phyloP scores from a whole-genome alignment of 2,329 filamentous ascomycete genomes.

The Beauveria asiatica region DNA sequence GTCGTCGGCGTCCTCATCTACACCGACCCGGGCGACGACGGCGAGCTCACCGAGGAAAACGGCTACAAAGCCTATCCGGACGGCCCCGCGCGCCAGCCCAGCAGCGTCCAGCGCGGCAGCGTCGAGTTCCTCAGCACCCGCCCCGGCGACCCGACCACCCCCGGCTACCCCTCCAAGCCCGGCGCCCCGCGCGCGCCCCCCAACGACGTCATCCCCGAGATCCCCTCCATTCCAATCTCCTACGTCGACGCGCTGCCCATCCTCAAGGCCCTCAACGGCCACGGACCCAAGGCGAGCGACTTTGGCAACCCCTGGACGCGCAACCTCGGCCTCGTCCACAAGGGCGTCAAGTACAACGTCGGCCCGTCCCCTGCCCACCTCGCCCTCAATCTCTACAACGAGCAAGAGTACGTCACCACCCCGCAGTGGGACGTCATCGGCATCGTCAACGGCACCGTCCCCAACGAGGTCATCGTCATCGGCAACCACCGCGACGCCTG shows the following conservation, averaged over 20 bases:
- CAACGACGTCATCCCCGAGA: slow-evolving; percentile 64
- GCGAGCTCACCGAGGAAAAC: slow-evolving; percentile 69
- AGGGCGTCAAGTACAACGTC: slow-evolving; percentile 76
- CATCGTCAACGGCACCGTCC: slow-evolving; percentile 77
- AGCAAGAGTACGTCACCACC: slow-evolving; percentile 74
- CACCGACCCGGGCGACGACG: slow-evolving; percentile 83
- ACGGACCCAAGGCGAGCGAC: slow-evolving; percentile 69
- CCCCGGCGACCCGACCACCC: slow-evolving; percentile 77
- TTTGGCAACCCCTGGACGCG: slow-evolving; percentile 64
- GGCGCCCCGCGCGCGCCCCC: slow-evolving; percentile 69
- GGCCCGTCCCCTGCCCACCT: slow-evolving; percentile 69
- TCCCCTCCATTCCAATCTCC: slow-evolving; percentile 86
- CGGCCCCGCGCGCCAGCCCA: slow-evolving; percentile 79
- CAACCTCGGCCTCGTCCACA: slow-evolving; percentile 65
- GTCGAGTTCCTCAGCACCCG: slow-evolving; percentile 67
- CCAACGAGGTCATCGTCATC: slow-evolving; percentile 78
- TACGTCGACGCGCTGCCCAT: slow-evolving; percentile 81
- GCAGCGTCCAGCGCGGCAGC: slow-evolving; percentile 83
- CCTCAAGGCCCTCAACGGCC: slow-evolving; percentile 80
- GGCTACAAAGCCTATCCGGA: slow-evolving; percentile 73
- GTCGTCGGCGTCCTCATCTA: slow-evolving; percentile 83
- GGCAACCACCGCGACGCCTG: slow-evolving; percentile 92
- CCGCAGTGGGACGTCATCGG: slow-evolving; percentile 90
- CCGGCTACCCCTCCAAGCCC: slow-evolving; percentile 87
- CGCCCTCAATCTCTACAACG: slow-evolving; percentile 64